These are phyloP conservation scores for Fusarium foetens DNA, from an alignment of 2,329 filamentous ascomycete species.

Conservation along the genomic window DNA sequence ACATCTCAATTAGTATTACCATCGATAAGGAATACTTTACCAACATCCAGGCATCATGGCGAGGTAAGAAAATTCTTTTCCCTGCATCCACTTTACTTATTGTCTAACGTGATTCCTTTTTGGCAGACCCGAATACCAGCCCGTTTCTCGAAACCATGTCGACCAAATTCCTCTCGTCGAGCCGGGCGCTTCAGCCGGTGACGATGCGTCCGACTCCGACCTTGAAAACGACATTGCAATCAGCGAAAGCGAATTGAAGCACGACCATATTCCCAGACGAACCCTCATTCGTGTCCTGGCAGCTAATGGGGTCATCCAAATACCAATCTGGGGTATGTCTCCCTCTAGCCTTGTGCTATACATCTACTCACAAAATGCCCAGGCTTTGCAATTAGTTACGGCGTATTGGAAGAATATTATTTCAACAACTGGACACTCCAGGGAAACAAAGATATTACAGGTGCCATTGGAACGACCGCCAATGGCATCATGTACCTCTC, in stretches of 20 bases:
- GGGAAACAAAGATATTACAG: background rate
- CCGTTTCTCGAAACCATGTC: background rate
- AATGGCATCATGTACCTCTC: constrained; percentile 8
- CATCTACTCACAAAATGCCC: background rate
- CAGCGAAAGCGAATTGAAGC: background rate
- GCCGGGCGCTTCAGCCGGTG: background rate
- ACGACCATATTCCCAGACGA: background rate
- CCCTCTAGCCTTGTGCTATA: accelerated
- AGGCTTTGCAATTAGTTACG: constrained; percentile 2
- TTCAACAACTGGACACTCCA: background rate
- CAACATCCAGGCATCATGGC: no score
- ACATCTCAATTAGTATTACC: no score
- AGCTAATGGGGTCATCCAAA: background rate
- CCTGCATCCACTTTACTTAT: no score
- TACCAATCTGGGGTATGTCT: background rate
- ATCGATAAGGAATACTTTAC: no score
- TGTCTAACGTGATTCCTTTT: no score
- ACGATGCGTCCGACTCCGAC: background rate
- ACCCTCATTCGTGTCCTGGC: background rate
- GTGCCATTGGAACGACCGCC: background rate
- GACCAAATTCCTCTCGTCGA: background rate
- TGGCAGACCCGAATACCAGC: background rate
- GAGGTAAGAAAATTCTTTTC: no score
- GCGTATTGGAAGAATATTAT: background rate
- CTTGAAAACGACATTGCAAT: background rate